Conservation (phyloP, 2,329 filamentous ascomycete genomes). For the Exutisphaerella laricina region DNA sequence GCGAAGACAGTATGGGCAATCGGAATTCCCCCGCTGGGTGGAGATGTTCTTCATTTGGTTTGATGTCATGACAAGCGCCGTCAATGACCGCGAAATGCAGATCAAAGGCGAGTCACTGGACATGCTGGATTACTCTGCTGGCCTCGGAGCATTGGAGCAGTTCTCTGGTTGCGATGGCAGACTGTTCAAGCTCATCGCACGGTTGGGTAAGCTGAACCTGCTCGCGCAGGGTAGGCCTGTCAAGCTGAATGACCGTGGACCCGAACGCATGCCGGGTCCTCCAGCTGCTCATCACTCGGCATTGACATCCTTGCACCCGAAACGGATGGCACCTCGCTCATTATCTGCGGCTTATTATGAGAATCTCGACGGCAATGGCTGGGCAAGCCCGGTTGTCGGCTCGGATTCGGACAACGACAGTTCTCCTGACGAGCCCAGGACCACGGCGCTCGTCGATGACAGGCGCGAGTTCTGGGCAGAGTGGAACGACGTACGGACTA, state of each 20-base stretch:
- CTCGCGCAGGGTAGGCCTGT: conserved; percentile 63
- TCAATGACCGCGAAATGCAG: conserved; percentile 86
- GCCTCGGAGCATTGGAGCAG: conserved; percentile 74
- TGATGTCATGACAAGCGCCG: conserved; percentile 84
- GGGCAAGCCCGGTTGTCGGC: conserved; percentile 42
- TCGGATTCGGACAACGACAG: conserved; percentile 39
- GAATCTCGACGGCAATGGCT: conserved; percentile 64
- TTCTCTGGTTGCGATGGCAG: conserved; percentile 80
- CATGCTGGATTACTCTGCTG: conserved; percentile 57
- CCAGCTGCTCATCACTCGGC: conserved; percentile 4
- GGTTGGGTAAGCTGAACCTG: conserved; percentile 77
- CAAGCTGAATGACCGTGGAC: conserved; percentile 10
- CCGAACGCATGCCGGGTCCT: conserved; percentile 7
- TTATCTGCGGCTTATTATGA: conserved; percentile 42
- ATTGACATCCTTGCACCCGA: neutral
- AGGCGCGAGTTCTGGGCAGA: conserved; percentile 68
- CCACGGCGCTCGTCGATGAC: conserved; percentile 46
- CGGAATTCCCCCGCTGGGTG: conserved; percentile 76
- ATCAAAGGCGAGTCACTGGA: conserved; percentile 60
- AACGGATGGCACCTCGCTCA: conserved; percentile 4
- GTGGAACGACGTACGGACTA: conserved; percentile 73
- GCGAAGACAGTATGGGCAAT: conserved; percentile 57
- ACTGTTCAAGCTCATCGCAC: conserved; percentile 79
- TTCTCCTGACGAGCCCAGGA: conserved; percentile 13
- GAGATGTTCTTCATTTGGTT: conserved; percentile 91